Evolutionary conservation across 306 rosid species (phyloP), one percentile per base, ranked within the genome.

Genomic region (Astragalus glycyphyllos): DNA sequence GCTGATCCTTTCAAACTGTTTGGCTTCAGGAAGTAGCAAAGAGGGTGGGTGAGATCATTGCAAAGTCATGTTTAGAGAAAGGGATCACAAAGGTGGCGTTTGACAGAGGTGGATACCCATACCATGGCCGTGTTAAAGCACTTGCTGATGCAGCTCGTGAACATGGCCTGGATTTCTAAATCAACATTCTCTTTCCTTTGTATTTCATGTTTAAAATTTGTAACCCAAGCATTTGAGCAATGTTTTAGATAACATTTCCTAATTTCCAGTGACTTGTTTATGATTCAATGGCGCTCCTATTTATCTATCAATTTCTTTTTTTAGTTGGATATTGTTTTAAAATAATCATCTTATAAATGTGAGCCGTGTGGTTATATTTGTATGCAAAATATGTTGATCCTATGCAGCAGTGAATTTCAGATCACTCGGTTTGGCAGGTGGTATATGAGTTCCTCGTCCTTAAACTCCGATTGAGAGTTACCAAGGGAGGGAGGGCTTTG

Each of bases 61-160:
- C 98, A 55, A 90, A 82, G 79, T 82, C 83, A 8, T 94, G 98
- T 83, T 40, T 90, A 73, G 97, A 89, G 86, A 94, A 90, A 69
- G 98, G 98, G 42, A 94, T 94, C 74, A 81, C 94, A 57, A 90
- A 87, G 79, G 98, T 94, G 65, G 97, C 91, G 74, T 94, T 88
- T 45, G 98, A 94, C 80, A 75, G 97, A 17, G 98, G 97, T 80
- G 97, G 98, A 56, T 90, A 86, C 79, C 96, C 96, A 0, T 95
- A 95, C 79, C 99, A 95, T 67, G 97, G 99, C 12, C 97, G 99
- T 58, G 86, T 95, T 12, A 79, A 91, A 83, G 97, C 96, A 48
- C 81, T 95, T 38, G 99, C 99, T 5, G 83, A 71, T 45, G 90
- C 99, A 31, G 97, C 99, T 67, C 90, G 96, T 14, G 96, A 91